phyloP scores from a whole-genome alignment of 257 asterid species.

The Eustoma russellianum region DNA sequence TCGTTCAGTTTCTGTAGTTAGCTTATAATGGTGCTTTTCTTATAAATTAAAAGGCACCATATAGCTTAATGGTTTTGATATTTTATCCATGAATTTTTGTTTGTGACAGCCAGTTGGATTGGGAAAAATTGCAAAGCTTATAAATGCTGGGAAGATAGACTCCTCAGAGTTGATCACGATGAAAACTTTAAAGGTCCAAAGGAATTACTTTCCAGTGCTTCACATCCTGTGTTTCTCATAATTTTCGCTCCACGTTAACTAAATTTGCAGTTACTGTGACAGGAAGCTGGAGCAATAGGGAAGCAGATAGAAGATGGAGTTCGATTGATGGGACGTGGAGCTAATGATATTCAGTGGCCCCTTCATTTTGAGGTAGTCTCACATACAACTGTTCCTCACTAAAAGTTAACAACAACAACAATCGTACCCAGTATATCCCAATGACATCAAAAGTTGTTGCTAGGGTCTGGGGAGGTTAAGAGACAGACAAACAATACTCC shows the following conservation, averaged over 20 bases:
- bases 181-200: slow-evolving; percentile 78
- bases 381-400: neutral
- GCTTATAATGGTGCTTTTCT: too few relatives aligned
- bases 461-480: too few relatives aligned
- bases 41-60: too few relatives aligned
- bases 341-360: slow-evolving; percentile 73
- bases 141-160: slow-evolving; percentile 91
- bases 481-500: too few relatives aligned
- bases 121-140: slow-evolving; percentile 83
- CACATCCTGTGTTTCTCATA: neutral
- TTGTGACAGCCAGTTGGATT: slow-evolving; percentile 84
- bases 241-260: slow-evolving; percentile 6
- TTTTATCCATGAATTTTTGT: neutral
- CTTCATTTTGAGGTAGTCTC: slow-evolving; percentile 80
- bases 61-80: neutral
- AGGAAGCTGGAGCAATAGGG: slow-evolving; percentile 88
- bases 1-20: too few relatives aligned
- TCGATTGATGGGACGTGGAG: slow-evolving; percentile 88
- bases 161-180: slow-evolving; percentile 91
- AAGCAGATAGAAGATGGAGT: slow-evolving; percentile 90
- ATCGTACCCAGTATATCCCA: too few relatives aligned
- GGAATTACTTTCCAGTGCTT: neutral
- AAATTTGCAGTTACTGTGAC: slow-evolving; percentile 14
- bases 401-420: too few relatives aligned
- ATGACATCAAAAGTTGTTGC: too few relatives aligned